Percentiles rank a stretch among this genome's conserved stretches.
Conservation (phyloP, 208 protist species). For the Leishmania lainsoni region DNA sequence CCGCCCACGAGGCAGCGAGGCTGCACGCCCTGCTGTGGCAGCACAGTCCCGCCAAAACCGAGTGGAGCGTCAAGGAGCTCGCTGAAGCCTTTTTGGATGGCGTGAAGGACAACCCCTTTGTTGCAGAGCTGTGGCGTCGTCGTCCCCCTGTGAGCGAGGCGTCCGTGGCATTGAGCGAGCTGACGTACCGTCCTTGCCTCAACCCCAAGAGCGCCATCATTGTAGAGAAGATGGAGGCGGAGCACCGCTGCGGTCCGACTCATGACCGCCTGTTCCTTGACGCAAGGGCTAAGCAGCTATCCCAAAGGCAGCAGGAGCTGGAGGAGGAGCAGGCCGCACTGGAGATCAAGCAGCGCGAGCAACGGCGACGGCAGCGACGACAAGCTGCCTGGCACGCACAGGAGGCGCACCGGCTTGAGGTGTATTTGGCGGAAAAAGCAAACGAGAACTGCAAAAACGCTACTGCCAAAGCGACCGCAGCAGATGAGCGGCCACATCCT, state of each 20-base stretch:
- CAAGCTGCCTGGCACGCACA: slow-evolving; percentile 22
- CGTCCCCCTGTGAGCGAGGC: slow-evolving; percentile 17
- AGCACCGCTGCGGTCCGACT: slow-evolving; percentile 23
- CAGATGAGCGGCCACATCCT: background rate
- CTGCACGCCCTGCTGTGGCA: slow-evolving; percentile 9
- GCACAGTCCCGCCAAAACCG: slow-evolving; percentile 4
- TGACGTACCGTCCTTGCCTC: slow-evolving; percentile 50
- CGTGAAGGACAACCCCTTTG: no score
- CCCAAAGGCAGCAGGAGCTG: slow-evolving; percentile 39
- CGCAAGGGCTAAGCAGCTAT: slow-evolving; percentile 48
- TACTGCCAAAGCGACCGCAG: background rate
- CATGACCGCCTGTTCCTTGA: slow-evolving; percentile 60
- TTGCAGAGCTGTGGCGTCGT: slow-evolving; percentile 18
- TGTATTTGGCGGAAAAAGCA: slow-evolving; percentile 9
- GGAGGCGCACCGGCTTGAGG: slow-evolving; percentile 17
- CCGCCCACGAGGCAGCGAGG: slow-evolving; percentile 12
- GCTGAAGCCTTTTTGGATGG: background rate
- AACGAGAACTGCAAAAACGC: background rate
- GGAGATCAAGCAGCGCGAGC: slow-evolving; percentile 19
- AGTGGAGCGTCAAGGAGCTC: slow-evolving; percentile 30
- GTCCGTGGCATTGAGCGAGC: slow-evolving; percentile 5
- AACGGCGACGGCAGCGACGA: slow-evolving; percentile 10
- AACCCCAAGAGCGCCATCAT: slow-evolving; percentile 31
- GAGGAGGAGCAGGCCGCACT: slow-evolving; percentile 36
- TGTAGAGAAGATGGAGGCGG: slow-evolving; percentile 12